Evolutionary conservation across 192 early-diverging fungal genomes (phyloP).

Genomic region (Coemansia sp.): DNA sequence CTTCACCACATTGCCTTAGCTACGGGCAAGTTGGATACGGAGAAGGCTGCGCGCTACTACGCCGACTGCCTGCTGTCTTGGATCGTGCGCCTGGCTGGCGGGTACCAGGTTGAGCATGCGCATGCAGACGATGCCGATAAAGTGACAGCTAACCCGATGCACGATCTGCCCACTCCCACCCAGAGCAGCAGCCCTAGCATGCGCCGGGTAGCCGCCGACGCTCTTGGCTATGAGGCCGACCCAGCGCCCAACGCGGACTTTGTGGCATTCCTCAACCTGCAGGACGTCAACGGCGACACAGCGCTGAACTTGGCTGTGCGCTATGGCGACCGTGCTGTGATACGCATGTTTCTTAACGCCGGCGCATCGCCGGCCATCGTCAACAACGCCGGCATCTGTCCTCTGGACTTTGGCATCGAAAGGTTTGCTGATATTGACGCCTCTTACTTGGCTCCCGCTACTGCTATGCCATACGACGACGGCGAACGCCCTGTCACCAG

Average conservation of each 20-base stretch:
- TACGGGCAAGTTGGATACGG: constrained; percentile 70
- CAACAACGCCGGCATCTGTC: constrained; percentile 79
- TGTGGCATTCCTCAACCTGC: constrained; percentile 75
- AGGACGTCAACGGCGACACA: constrained; percentile 88
- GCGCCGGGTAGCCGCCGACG: background rate
- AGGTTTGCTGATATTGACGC: constrained; percentile 13
- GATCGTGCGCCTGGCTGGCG: constrained; percentile 58
- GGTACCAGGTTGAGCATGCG: constrained; percentile 40
- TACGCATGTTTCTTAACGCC: constrained; percentile 69
- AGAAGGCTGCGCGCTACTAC: constrained; percentile 83
- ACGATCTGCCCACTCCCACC: constrained; percentile 30
- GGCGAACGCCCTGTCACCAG: background rate
- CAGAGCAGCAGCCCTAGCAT: constrained; percentile 36
- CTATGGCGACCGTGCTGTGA: constrained; percentile 69
- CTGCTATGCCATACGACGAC: background rate
- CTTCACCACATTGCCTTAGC: constrained; percentile 89
- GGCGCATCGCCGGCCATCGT: constrained; percentile 76
- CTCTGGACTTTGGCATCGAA: constrained; percentile 69
- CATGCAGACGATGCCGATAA: constrained; percentile 6
- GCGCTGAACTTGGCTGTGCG: constrained; percentile 89
- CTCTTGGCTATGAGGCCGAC: background rate
- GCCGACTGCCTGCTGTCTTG: constrained; percentile 82
- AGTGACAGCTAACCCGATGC: background rate
- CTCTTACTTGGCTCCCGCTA: background rate
- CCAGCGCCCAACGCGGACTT: constrained; percentile 63